Evolutionary conservation across 345 rosid species (phyloP).

Genomic region (Excoecaria agallocha): DNA sequence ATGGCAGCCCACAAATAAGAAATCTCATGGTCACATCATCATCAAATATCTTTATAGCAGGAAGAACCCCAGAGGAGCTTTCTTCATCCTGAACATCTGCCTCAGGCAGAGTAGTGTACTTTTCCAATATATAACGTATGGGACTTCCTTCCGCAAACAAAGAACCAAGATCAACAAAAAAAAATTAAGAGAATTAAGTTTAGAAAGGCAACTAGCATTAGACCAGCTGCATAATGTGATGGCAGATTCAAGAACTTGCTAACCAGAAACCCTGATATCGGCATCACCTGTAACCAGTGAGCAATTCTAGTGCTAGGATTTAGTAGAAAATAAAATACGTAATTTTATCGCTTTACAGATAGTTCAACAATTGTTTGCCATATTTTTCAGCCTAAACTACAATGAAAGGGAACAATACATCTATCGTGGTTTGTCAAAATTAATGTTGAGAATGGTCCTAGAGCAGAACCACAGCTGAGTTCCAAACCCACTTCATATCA

Average conservation of each 20-base stretch:
- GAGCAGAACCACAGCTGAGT: neutral
- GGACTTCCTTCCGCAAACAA: constrained; percentile 65
- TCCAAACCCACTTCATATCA: neutral
- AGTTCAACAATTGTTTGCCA: neutral
- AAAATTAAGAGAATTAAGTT: neutral
- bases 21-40: constrained; percentile 83
- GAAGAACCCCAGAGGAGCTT: constrained; percentile 63
- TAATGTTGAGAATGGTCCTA: neutral
- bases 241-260: constrained; percentile 83
- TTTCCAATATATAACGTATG: constrained; percentile 85
- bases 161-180: constrained; percentile 4
- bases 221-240: constrained; percentile 86
- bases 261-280: constrained; percentile 69
- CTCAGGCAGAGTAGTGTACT: constrained; percentile 49
- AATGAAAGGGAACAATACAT: neutral
- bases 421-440: neutral
- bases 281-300: constrained; percentile 67
- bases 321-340: neutral
- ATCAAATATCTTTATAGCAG: constrained; percentile 87
- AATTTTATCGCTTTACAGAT: neutral
- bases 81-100: constrained; percentile 69
- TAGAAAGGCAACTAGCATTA: constrained; percentile 42
- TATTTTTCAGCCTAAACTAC: neutral
- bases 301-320: neutral
- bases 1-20: constrained; percentile 81